Evolutionary conservation across 2,329 filamentous ascomycete genomes (phyloP).

Genomic region (Colletotrichum chrysophilum): DNA sequence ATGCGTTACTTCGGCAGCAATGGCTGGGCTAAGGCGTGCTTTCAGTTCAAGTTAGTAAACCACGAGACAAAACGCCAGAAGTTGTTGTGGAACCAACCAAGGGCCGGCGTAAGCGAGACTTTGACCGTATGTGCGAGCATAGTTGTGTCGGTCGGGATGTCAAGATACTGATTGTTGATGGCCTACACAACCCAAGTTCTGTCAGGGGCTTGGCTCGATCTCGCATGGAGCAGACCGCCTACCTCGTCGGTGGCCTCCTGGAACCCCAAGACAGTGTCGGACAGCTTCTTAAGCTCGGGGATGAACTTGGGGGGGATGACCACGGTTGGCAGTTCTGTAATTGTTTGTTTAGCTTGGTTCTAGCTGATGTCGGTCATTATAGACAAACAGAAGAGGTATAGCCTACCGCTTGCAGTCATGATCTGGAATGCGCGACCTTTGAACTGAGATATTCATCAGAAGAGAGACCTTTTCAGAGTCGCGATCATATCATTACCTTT

Average conservation of each 20-base stretch:
- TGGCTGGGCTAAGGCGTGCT: conserved; percentile 39
- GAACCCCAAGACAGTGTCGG: not conserved
- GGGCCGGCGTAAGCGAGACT: not conserved
- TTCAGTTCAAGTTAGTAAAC: not conserved
- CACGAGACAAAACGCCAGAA: not conserved
- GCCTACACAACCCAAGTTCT: not conserved
- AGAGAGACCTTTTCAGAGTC: rapidly evolving
- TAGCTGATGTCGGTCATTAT: not conserved
- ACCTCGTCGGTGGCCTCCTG: not conserved
- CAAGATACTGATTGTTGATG: not conserved
- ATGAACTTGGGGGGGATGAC: not conserved
- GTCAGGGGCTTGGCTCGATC: not conserved
- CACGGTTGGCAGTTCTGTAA: not conserved
- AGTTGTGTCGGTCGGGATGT: not conserved
- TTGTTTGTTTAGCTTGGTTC: not conserved
- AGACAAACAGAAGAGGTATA: too few species aligned
- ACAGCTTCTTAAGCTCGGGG: not conserved
- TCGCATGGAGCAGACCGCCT: not conserved
- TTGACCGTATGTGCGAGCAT: not conserved
- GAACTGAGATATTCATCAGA: not conserved
- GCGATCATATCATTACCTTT: not conserved
- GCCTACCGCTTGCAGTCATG: not conserved
- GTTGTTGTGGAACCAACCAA: not conserved
- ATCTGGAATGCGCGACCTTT: not conserved
- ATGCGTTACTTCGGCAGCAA: conserved; percentile 41